Percentiles rank a stretch among this genome's conserved stretches.
phyloP scores from a whole-genome alignment of 140 eudicot genomes.

The Ambrosia hybrid region DNA sequence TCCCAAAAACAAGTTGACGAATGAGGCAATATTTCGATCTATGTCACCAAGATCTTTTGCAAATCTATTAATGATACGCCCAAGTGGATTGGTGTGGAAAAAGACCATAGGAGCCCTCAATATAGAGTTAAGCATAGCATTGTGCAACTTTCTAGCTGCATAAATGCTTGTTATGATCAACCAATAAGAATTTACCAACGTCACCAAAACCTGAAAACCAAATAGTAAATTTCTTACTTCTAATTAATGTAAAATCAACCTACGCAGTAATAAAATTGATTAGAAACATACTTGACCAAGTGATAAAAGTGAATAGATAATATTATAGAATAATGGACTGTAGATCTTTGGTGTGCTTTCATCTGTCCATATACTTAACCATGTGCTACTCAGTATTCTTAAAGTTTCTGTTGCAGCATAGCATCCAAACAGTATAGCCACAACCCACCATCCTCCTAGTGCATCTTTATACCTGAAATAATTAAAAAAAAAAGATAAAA shows the following conservation, averaged over 20 bases:
- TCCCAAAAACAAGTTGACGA: conserved; percentile 68
- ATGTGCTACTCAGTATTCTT: conserved; percentile 87
- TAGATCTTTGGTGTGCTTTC: conserved; percentile 60
- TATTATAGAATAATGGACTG: conserved; percentile 62
- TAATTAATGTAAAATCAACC: neutral
- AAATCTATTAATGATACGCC: conserved; percentile 87
- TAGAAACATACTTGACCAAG: conserved; percentile 68
- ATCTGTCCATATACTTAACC: conserved; percentile 96
- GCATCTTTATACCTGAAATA: conserved; percentile 83
- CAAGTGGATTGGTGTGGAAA: conserved; percentile 95
- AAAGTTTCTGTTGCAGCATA: conserved; percentile 72
- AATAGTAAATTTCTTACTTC: conserved; percentile 16
- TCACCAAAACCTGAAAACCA: conserved; percentile 69
- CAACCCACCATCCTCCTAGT: conserved; percentile 89
- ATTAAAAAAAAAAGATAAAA: neutral
- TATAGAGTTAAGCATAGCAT: conserved; percentile 75
- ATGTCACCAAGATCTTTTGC: conserved; percentile 92
- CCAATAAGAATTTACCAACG: conserved; percentile 90
- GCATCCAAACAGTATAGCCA: conserved; percentile 62
- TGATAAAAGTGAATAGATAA: conserved; percentile 78
- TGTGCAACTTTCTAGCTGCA: conserved; percentile 82
- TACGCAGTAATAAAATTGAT: neutral
- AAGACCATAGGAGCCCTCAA: conserved; percentile 96
- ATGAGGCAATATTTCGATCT: conserved; percentile 80
- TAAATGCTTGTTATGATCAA: conserved; percentile 80